Conservation (phyloP, 2,329 filamentous ascomycete genomes). For the Pseudocercospora crystallina region DNA sequence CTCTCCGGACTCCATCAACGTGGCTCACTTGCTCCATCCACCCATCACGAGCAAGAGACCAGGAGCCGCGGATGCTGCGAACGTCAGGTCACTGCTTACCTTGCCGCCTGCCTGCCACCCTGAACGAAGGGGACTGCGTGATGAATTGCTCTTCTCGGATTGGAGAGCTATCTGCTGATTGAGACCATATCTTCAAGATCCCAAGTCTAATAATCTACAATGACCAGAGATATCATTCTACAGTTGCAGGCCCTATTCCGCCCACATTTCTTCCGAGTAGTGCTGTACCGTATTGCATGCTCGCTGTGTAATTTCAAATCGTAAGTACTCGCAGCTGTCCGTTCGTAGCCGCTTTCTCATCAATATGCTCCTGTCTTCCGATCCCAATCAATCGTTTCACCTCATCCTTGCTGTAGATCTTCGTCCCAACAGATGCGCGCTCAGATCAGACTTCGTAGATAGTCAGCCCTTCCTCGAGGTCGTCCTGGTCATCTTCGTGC, state of each 20-base stretch:
- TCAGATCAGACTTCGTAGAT: slow-evolving; percentile 23
- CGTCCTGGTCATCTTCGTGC: slow-evolving; percentile 14
- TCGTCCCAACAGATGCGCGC: background rate
- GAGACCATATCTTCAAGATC: background rate
- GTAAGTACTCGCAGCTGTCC: too few relatives aligned
- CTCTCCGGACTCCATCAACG: too few relatives aligned
- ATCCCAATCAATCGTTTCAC: too few relatives aligned
- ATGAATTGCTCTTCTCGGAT: slow-evolving; percentile 13
- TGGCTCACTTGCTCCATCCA: too few relatives aligned
- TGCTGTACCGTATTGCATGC: slow-evolving; percentile 9
- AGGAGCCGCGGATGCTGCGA: too few relatives aligned
- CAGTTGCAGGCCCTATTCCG: slow-evolving; percentile 17
- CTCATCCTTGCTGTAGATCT: background rate
- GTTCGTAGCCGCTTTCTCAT: too few relatives aligned
- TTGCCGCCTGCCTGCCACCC: too few relatives aligned
- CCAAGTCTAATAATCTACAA: slow-evolving; percentile 17
- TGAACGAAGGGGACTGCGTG: background rate
- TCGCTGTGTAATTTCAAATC: too few relatives aligned
- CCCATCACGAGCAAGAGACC: too few relatives aligned
- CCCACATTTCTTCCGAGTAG: slow-evolving; percentile 13
- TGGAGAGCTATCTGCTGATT: slow-evolving; percentile 22
- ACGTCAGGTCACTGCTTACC: too few relatives aligned
- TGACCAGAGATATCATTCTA: slow-evolving; percentile 24
- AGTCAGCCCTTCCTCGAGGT: slow-evolving; percentile 21
- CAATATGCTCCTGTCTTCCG: too few relatives aligned